These are phyloP conservation scores for Aspergillus nidulans DNA, from an alignment of 495 filamentous ascomycete genomes.

Conservation along the genomic window DNA sequence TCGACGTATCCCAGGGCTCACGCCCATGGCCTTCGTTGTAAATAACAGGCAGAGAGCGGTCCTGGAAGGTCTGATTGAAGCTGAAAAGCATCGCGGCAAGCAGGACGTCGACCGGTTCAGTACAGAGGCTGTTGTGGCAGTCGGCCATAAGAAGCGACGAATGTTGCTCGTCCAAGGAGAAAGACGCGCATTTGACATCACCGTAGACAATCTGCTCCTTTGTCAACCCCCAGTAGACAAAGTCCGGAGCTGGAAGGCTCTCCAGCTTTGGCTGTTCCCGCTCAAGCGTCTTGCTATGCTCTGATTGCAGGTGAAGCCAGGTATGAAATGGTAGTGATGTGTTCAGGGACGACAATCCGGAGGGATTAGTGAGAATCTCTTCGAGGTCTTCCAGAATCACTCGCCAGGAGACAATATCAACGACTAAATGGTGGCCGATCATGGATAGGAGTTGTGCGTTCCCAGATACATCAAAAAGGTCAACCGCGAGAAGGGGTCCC, in stretches of 20 bases:
- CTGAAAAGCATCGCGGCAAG: slow-evolving; percentile 48
- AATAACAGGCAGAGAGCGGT: slow-evolving; percentile 51
- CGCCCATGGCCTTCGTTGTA: slow-evolving; percentile 55
- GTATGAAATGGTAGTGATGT: slow-evolving; percentile 57
- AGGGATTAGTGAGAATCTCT: slow-evolving; percentile 50
- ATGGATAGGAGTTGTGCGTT: slow-evolving; percentile 55
- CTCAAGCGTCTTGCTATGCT: slow-evolving; percentile 28
- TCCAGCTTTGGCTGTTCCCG: slow-evolving; percentile 32
- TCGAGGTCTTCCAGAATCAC: slow-evolving; percentile 65
- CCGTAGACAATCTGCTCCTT: slow-evolving; percentile 43
- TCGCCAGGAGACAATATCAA: slow-evolving; percentile 69
- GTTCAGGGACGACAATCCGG: slow-evolving; percentile 25
- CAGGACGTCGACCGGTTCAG: slow-evolving; percentile 52
- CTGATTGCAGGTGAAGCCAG: slow-evolving; percentile 52
- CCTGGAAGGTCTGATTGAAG: slow-evolving; percentile 45
- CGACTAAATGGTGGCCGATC: slow-evolving; percentile 61
- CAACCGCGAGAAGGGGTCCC: slow-evolving; percentile 43
- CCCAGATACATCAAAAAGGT: slow-evolving; percentile 47
- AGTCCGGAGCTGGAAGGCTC: slow-evolving; percentile 27
- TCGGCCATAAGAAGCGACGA: slow-evolving; percentile 43
- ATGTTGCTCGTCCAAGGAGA: slow-evolving; percentile 39
- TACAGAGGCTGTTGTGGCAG: slow-evolving; percentile 43
- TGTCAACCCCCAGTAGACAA: slow-evolving; percentile 53
- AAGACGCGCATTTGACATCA: slow-evolving; percentile 44
- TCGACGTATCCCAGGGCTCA: slow-evolving; percentile 44